Percentiles rank a stretch among this genome's conserved stretches.
Conservation (phyloP, 148 eudicot genomes). For the Agrostemma githago region DNA sequence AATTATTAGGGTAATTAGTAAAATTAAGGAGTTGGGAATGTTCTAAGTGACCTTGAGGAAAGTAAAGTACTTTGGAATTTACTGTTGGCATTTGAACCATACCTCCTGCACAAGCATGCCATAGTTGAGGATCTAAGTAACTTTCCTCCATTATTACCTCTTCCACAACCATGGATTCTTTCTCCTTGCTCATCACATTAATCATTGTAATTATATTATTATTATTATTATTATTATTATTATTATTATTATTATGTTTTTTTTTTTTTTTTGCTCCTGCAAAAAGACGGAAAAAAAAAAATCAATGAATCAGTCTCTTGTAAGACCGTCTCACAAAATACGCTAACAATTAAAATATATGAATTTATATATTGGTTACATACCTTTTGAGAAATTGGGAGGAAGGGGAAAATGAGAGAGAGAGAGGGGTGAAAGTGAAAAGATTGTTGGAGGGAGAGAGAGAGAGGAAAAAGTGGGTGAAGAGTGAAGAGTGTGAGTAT, state of each 20-base stretch:
- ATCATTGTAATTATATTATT: conserved; percentile 33
- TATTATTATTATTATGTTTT: no score
- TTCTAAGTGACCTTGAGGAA: conserved; percentile 92
- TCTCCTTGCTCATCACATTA: conserved; percentile 42
- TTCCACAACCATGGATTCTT: conserved; percentile 38
- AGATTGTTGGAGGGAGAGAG: conserved; percentile 4
- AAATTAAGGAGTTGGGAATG: conserved; percentile 43
- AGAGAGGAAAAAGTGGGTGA: conserved; percentile 11
- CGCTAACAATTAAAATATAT: no score
- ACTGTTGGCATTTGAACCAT: conserved; percentile 84
- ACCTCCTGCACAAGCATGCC: conserved; percentile 99
- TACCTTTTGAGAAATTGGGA: no score
- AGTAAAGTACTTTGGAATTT: conserved; percentile 68
- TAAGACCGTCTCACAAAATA: no score
- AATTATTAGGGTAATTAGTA: conserved; percentile 33
- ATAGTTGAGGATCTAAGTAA: conserved; percentile 64
- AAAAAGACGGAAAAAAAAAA: no score
- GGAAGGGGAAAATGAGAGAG: no score
- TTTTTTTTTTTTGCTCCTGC: no score
- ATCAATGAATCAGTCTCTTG: no score
- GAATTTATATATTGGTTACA: no score
- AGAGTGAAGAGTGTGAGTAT: conserved; percentile 23
- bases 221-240: no score
- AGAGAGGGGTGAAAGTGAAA: not conserved
- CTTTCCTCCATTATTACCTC: conserved; percentile 23